phyloP scores from a whole-genome alignment of 2,329 filamentous ascomycete genomes.

The Penicillium brevicompactum region DNA sequence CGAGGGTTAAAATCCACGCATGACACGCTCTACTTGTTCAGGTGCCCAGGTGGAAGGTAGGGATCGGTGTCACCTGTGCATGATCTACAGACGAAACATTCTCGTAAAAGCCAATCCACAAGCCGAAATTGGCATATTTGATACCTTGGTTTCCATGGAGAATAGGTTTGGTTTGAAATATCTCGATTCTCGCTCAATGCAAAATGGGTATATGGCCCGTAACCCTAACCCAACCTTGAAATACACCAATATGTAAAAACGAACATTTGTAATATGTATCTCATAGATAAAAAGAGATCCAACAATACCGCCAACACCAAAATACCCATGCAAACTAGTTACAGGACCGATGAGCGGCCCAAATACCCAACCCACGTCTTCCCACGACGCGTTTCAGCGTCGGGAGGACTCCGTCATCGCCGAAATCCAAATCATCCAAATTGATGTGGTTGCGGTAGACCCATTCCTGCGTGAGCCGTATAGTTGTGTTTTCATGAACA shows the following conservation, averaged over 20 bases:
- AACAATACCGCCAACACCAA: background rate
- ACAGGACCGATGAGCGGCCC: slow-evolving; percentile 44
- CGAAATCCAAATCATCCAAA: slow-evolving; percentile 56
- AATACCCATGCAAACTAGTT: slow-evolving; percentile 19
- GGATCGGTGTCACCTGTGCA: too few relatives aligned
- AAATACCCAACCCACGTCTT: slow-evolving; percentile 52
- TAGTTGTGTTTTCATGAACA: slow-evolving; percentile 16
- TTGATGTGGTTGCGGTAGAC: slow-evolving; percentile 51
- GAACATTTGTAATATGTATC: slow-evolving; percentile 3
- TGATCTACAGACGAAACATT: too few relatives aligned
- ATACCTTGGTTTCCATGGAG: too few relatives aligned
- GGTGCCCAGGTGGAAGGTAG: too few relatives aligned
- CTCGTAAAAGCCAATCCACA: background rate
- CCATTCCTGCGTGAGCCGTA: slow-evolving; percentile 45
- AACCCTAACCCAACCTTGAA: background rate
- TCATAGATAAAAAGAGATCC: slow-evolving; percentile 1
- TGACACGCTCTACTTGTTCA: background rate
- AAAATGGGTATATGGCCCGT: background rate
- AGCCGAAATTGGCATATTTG: background rate
- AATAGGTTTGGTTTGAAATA: background rate
- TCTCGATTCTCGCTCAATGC: background rate
- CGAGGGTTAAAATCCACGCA: background rate
- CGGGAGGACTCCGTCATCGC: slow-evolving; percentile 48
- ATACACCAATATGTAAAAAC: background rate
- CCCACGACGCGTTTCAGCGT: slow-evolving; percentile 51